Conservation (phyloP, 2,329 filamentous ascomycete species). For the Colletotrichum sp. region DNA sequence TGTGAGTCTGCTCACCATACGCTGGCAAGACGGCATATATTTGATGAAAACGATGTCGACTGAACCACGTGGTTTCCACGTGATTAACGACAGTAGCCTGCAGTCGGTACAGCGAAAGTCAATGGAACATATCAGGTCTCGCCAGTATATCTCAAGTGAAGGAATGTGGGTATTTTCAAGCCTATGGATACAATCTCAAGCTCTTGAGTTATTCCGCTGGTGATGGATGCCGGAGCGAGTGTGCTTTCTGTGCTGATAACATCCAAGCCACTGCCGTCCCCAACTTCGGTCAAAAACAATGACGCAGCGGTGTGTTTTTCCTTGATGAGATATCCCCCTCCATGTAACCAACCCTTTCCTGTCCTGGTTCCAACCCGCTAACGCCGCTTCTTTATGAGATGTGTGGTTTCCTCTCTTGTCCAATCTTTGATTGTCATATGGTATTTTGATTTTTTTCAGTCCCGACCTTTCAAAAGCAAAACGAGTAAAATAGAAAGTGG, state of each 20-base stretch:
- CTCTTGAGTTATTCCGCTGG: not conserved
- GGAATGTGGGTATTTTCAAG: slow-evolving; percentile 6
- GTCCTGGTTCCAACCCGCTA: not conserved
- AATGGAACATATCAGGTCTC: not conserved
- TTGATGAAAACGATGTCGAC: not conserved
- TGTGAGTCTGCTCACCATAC: not conserved
- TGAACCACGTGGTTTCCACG: not conserved
- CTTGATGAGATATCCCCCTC: not conserved
- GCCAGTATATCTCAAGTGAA: not conserved
- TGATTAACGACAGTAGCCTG: not conserved
- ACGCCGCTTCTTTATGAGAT: slow-evolving; percentile 11
- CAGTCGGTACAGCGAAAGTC: not conserved
- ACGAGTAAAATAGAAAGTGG: slow-evolving; percentile 9
- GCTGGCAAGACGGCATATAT: not conserved
- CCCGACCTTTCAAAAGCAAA: not conserved
- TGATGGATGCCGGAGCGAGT: not conserved
- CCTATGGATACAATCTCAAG: not conserved
- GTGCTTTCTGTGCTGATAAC: not conserved
- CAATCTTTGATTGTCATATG: slow-evolving; percentile 10
- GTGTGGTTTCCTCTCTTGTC: slow-evolving; percentile 18
- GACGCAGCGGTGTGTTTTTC: not conserved
- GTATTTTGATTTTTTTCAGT: not conserved
- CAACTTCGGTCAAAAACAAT: not conserved
- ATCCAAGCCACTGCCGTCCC: not conserved
- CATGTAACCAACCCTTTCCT: not conserved